A percentile compares a stretch with the other conserved stretches of the same genome.
phyloP scores from a whole-genome alignment of 179 eudicot genomes.

The Beta corolliflora region DNA sequence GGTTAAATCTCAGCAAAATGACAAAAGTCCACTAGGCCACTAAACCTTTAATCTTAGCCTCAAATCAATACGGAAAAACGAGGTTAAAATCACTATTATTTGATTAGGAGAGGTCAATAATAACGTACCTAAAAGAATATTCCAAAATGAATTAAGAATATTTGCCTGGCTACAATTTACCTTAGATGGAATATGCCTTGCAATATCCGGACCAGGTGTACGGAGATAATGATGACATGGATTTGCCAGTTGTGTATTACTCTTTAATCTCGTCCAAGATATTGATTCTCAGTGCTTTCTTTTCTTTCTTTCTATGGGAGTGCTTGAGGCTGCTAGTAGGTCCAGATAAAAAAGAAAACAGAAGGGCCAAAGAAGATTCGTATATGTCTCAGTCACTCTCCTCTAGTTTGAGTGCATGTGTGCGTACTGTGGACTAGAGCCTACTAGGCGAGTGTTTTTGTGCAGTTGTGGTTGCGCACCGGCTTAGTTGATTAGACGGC shows the following conservation, averaged over 20 bases:
- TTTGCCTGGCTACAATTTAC: neutral
- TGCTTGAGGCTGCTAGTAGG: too few relatives aligned
- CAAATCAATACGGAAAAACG: neutral
- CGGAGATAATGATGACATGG: constrained; percentile 13
- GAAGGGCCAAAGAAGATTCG: neutral
- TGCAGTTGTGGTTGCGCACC: too few relatives aligned
- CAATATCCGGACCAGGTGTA: constrained; percentile 15
- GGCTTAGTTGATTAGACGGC: too few relatives aligned
- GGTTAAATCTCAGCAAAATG: neutral
- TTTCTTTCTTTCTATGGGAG: too few relatives aligned
- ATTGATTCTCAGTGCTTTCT: neutral
- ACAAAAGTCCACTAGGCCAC: neutral
- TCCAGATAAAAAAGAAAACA: too few relatives aligned
- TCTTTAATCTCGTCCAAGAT: neutral
- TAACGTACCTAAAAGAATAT: constrained; percentile 12
- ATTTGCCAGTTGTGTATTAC: neutral
- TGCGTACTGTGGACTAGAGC: too few relatives aligned
- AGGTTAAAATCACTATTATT: neutral
- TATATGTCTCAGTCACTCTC: neutral
- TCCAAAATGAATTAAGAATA: constrained; percentile 15
- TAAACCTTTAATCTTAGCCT: neutral
- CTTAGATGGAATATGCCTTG: constrained; percentile 15
- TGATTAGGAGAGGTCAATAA: constrained; percentile 21
- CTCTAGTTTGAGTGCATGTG: too few relatives aligned
- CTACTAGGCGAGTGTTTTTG: too few relatives aligned